Evolutionary conservation across 306 rosid genomes (phyloP), one percentile per base, ranked within the genome.

Genomic region (Quercus suber): DNA sequence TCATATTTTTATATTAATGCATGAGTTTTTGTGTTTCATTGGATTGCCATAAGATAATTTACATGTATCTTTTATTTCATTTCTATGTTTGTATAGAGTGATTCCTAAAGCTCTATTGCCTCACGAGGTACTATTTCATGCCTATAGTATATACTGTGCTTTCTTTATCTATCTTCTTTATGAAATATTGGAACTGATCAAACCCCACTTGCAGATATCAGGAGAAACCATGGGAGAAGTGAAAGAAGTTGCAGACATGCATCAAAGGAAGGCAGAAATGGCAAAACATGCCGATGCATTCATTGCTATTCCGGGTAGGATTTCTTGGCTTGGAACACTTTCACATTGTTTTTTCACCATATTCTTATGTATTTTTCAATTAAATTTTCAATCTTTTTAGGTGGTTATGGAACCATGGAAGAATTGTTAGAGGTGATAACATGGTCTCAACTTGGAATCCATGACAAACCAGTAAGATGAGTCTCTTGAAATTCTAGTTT

Each of bases 261-360:
- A 90, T 82, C 89, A 87, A 76, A 84, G 91, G 82, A 90, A 90
- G 75, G 85, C 94, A 69, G 85, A 84, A 77, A 90, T 90, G 94
- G 92, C 80, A 20, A 88, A 88, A 83, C 89, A 84, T 76, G 90
- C 90, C 23, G 92, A 90, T 76, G 94, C 92, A 18, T 90, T 90
- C 87, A 87, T 90, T 68, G 94, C 92, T 31, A 90, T 90, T 79
- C 92, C 94, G 5, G 94, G 94, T 90, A n/a, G 33, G 64, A 28
- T 74, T 55, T 53, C 58, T 15, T 3, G 45, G 45, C 31, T 28
- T 49, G 53, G 33, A 69, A 51, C 17, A 2, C 30, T 11, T 5
- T 6, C 35, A 11, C 64, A 73, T 55, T 49, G 53, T 49, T 12
- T 49, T 49, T 12, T 13, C 53, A 55, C 33, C 17, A n/a, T 15